Conservation (phyloP, 2,329 filamentous ascomycete species). For the Stagonosporopsis chrysanthemi region DNA sequence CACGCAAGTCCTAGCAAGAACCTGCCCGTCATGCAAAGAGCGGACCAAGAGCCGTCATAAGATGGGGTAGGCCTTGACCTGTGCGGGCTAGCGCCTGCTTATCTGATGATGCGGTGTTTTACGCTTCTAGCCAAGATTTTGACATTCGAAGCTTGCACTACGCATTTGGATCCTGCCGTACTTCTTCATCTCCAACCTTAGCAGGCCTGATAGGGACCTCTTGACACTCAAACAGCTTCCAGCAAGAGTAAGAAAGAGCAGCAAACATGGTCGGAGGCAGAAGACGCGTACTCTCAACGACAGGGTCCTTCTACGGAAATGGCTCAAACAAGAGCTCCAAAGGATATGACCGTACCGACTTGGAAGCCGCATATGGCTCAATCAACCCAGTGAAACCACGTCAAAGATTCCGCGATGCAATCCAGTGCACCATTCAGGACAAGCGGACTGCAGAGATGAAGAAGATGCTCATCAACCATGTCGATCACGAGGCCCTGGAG, state of each 20-base stretch:
- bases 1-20: slow-evolving; percentile 12
- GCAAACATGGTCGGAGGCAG: slow-evolving; percentile 16
- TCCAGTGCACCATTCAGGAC: slow-evolving; percentile 56
- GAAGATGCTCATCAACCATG: slow-evolving; percentile 55
- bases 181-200: background rate
- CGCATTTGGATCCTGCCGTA: background rate
- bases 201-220: too few relatives aligned
- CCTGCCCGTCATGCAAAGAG: background rate
- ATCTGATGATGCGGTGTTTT: slow-evolving; percentile 14
- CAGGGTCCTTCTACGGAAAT: slow-evolving; percentile 5
- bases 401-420: slow-evolving; percentile 57
- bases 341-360: slow-evolving; percentile 23
- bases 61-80: slow-evolving; percentile 3
- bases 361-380: slow-evolving; percentile 41
- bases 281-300: slow-evolving; percentile 8
- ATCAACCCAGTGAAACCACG: slow-evolving; percentile 25
- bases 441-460: slow-evolving; percentile 58
- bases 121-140: slow-evolving; percentile 7
- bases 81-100: slow-evolving; percentile 1
- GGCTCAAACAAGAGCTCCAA: slow-evolving; percentile 1
- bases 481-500: slow-evolving; percentile 58
- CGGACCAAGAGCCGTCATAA: slow-evolving; percentile 11
- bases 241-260: background rate
- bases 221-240: background rate
- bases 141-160: slow-evolving; percentile 1